phyloP scores from a whole-genome alignment of 129 eudicot species.

The Helianthus annuus region HanXRQr2.0-SUNRISE NC_035443.2:9594469-9594968 shows the following conservation, averaged over 20 bases:
- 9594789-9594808: conserved; percentile 59
- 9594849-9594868: conserved; percentile 76
- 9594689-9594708: conserved; percentile 48
- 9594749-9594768: conserved; percentile 44
- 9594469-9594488: conserved; percentile 24
- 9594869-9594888: conserved; percentile 52
- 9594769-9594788: conserved; percentile 66
- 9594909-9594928: neutral
- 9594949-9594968: conserved; percentile 42
- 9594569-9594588: conserved; percentile 32
- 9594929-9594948: neutral
- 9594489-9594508: conserved; percentile 19
- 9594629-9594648: no score
- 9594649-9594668: neutral
- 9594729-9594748: conserved; percentile 52
- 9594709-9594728: conserved; percentile 77
- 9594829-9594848: conserved; percentile 30
- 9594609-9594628: neutral
- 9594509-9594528: conserved; percentile 11
- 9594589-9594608: conserved; percentile 25
- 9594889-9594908: neutral
- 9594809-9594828: conserved; percentile 24
- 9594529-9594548: conserved; percentile 18
- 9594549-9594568: conserved; percentile 2
- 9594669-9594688: neutral